These are phyloP conservation scores for Dunaliella sp. DNA, from an alignment of 139 green algal genomes.

Conservation along the genomic window DNA sequence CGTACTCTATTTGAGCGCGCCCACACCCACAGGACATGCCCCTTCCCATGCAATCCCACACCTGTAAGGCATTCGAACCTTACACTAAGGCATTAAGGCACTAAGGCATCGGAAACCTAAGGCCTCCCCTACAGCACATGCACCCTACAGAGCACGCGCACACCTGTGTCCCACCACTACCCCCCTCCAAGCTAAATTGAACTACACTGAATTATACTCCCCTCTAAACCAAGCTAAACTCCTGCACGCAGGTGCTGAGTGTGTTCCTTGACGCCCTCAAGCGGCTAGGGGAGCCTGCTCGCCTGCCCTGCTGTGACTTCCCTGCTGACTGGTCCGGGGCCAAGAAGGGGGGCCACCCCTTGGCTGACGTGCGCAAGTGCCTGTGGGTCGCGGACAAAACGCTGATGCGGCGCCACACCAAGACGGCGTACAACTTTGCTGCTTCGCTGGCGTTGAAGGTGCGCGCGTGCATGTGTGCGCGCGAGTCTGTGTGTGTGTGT, in stretches of 20 bases:
- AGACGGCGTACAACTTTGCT: slow-evolving; percentile 42
- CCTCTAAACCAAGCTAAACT: too few relatives aligned
- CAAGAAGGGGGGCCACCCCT: slow-evolving; percentile 15
- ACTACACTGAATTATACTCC: too few relatives aligned
- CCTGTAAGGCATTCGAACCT: too few relatives aligned
- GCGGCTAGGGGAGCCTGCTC: slow-evolving; percentile 28
- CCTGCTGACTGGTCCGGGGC: slow-evolving; percentile 30
- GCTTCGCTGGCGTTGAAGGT: slow-evolving; percentile 21
- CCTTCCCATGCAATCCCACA: too few relatives aligned
- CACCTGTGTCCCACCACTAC: too few relatives aligned
- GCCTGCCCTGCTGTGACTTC: slow-evolving; percentile 39
- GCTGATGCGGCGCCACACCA: slow-evolving; percentile 29
- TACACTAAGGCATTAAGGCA: too few relatives aligned
- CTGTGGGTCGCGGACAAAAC: slow-evolving; percentile 29
- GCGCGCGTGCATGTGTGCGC: background rate
- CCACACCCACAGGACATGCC: too few relatives aligned
- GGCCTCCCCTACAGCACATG: too few relatives aligned
- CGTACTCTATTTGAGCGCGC: too few relatives aligned
- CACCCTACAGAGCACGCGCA: too few relatives aligned
- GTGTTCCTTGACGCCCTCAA: slow-evolving; percentile 35
- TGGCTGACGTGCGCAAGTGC: slow-evolving; percentile 44
- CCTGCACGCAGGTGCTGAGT: slow-evolving; percentile 2
- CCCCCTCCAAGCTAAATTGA: too few relatives aligned
- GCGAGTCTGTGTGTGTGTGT: background rate
- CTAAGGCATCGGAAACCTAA: too few relatives aligned